These are phyloP conservation scores for Wickerhamomyces subpelliculosus DNA, from an alignment of 805 yeast species.

Conservation along the genomic window DNA sequence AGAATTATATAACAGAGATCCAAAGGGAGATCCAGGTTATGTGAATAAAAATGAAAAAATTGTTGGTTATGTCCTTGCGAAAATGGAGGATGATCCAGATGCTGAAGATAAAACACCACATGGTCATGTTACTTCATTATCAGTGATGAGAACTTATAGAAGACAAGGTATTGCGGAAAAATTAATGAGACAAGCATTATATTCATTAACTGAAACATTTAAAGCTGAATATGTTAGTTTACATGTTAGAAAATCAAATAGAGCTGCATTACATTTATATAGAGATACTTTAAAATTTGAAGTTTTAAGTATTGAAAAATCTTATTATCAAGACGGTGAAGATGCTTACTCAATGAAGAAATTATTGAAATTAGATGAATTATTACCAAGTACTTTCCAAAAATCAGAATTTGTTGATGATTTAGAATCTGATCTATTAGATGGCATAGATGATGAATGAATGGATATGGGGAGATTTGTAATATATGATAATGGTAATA, in stretches of 20 bases:
- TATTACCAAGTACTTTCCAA: constrained; percentile 52
- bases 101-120: constrained; percentile 65
- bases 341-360: constrained; percentile 96
- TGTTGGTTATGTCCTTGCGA: constrained; percentile 94
- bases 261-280: constrained; percentile 91
- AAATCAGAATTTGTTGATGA: constrained; percentile 48
- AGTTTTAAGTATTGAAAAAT: constrained; percentile 71
- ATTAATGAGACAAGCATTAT: constrained; percentile 77
- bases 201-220: constrained; percentile 75
- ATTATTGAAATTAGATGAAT: constrained; percentile 49
- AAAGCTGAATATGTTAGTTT: constrained; percentile 78
- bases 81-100: constrained; percentile 92
- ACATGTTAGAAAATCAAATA: constrained; percentile 89
- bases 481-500: too few relatives aligned
- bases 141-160: constrained; percentile 94
- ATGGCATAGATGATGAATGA: constrained; percentile 19
- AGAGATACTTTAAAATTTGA: constrained; percentile 79
- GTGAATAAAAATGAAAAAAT: constrained; percentile 65
- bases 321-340: constrained; percentile 96
- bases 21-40: constrained; percentile 58
- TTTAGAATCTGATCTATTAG: constrained; percentile 40
- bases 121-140: constrained; percentile 90
- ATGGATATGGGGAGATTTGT: too few relatives aligned
- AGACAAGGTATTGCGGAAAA: constrained; percentile 93
- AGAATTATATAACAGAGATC: constrained; percentile 6